A percentile compares a stretch with the other conserved stretches of the same genome.
These are phyloP conservation scores for Bassia scoparia DNA, from an alignment of 148 eudicot species.

Conservation along the genomic window DNA sequence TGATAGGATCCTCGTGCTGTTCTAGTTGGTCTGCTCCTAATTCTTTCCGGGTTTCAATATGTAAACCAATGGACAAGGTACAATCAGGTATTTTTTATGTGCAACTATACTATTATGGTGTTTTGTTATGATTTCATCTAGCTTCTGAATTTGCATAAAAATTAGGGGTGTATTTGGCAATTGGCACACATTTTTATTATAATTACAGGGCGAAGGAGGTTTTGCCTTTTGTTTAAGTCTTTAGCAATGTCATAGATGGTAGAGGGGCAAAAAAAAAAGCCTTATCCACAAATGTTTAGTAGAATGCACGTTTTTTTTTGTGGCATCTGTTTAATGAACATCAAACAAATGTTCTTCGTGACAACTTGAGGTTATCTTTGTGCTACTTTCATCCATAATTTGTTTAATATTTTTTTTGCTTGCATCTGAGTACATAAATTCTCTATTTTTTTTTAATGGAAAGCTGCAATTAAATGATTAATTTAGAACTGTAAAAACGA, in stretches of 20 bases:
- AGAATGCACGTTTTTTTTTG: neutral
- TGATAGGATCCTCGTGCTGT: conserved; percentile 95
- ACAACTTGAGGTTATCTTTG: neutral
- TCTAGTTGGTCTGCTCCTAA: conserved; percentile 79
- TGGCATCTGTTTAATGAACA: neutral
- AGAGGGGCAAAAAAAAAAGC: neutral
- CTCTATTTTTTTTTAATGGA: neutral
- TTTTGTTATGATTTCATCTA: neutral
- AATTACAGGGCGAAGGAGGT: neutral
- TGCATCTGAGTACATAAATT: neutral
- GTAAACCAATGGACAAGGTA: conserved; percentile 96
- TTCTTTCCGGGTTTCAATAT: conserved; percentile 88
- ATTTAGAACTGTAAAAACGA: too few relatives aligned
- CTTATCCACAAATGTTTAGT: neutral
- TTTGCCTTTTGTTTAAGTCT: neutral
- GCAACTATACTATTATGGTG: neutral
- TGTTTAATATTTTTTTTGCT: neutral
- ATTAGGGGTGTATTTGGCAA: neutral
- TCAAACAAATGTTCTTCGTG: neutral
- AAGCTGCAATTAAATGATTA: too few relatives aligned
- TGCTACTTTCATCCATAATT: neutral
- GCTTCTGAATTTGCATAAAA: neutral
- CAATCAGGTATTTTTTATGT: conserved; percentile 68
- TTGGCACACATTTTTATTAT: too few relatives aligned
- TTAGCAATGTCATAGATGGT: neutral